phyloP scores from a whole-genome alignment of 2,329 filamentous ascomycete species.

The Exophiala calicioides region DNA sequence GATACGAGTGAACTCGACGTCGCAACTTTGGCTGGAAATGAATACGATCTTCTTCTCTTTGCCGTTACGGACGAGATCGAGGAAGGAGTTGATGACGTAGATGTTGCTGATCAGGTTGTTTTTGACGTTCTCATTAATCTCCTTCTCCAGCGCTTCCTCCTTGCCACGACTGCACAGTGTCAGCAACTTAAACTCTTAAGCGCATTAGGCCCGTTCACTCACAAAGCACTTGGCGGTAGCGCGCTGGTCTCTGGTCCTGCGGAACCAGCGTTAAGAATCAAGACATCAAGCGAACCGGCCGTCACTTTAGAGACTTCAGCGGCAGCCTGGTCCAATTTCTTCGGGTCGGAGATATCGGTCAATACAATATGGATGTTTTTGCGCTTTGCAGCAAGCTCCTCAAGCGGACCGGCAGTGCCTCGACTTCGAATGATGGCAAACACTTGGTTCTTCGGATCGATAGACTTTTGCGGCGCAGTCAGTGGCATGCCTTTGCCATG shows the following conservation, averaged over 20 bases:
- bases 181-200: slow-evolving; percentile 8
- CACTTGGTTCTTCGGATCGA: slow-evolving; percentile 38
- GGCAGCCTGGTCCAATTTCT: slow-evolving; percentile 33
- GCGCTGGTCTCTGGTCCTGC: slow-evolving; percentile 17
- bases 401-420: slow-evolving; percentile 29
- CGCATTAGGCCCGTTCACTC: slow-evolving; percentile 9
- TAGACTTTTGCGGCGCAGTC: slow-evolving; percentile 22
- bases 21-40: slow-evolving; percentile 42
- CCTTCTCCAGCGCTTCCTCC: slow-evolving; percentile 24
- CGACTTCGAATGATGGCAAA: slow-evolving; percentile 43
- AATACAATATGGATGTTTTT: slow-evolving; percentile 43
- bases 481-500: slow-evolving; percentile 9
- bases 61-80: slow-evolving; percentile 44
- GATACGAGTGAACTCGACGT: slow-evolving; percentile 29
- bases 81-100: slow-evolving; percentile 38
- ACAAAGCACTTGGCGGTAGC: slow-evolving; percentile 23
- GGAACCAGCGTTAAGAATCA: slow-evolving; percentile 45
- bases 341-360: slow-evolving; percentile 35
- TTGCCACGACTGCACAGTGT: slow-evolving; percentile 22
- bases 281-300: slow-evolving; percentile 42
- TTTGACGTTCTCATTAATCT: slow-evolving; percentile 26
- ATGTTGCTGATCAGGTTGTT: slow-evolving; percentile 23
- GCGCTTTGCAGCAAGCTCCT: slow-evolving; percentile 33
- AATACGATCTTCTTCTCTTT: slow-evolving; percentile 45
- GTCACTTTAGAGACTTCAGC: slow-evolving; percentile 37